phyloP scores from a whole-genome alignment of 2,329 filamentous ascomycete genomes.

The Microdochium trichocladiopsis region DNA sequence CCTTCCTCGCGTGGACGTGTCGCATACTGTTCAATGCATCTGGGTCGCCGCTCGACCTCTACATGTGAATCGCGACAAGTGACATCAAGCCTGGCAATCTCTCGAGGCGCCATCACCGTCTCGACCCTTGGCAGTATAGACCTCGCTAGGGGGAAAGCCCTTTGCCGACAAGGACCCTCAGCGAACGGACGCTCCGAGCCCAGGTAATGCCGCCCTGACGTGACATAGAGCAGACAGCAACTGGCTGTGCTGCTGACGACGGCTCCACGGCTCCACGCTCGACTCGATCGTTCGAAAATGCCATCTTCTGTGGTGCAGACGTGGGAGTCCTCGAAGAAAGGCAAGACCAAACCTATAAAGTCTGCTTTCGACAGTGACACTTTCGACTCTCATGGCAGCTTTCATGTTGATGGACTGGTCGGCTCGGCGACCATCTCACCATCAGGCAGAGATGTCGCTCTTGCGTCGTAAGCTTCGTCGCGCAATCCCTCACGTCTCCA shows the following conservation, averaged over 20 bases:
- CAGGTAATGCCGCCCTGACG: neutral
- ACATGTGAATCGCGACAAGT: too few species aligned
- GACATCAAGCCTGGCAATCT: too few species aligned
- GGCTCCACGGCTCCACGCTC: neutral
- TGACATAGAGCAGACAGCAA: neutral
- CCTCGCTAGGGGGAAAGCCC: too few species aligned
- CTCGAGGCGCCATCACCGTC: too few species aligned
- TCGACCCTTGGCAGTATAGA: too few species aligned
- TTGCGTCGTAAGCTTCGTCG: slow-evolving; percentile 62
- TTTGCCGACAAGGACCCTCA: too few species aligned
- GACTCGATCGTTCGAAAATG: neutral
- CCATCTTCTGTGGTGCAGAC: neutral
- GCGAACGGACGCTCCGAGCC: too few species aligned
- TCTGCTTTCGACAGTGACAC: slow-evolving; percentile 79
- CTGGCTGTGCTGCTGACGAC: neutral
- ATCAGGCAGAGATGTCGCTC: slow-evolving; percentile 80
- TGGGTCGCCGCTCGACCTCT: too few species aligned
- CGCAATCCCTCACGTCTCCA: slow-evolving; percentile 21
- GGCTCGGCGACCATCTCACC: slow-evolving; percentile 92
- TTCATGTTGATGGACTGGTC: slow-evolving; percentile 74
- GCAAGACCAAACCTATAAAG: slow-evolving; percentile 52
- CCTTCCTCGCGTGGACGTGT: too few species aligned
- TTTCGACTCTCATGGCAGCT: slow-evolving; percentile 77
- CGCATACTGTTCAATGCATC: too few species aligned
- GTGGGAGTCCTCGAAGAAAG: slow-evolving; percentile 22